Evolutionary conservation across 352 stramenopile genomes (phyloP).

Genomic region (Phytophthora nicotianae): DNA sequence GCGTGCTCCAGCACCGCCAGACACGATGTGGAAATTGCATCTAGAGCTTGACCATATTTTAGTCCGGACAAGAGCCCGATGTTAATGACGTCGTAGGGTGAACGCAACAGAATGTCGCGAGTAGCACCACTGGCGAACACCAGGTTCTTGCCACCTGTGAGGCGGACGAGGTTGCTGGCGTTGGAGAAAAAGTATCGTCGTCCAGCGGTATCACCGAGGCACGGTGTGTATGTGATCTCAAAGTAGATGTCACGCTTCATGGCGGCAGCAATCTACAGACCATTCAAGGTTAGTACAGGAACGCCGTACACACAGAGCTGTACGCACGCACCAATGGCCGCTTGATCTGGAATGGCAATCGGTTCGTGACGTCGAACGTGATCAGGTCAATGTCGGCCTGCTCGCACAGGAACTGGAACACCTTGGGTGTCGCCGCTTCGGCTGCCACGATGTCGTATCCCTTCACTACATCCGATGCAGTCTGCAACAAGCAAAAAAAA

Average conservation of each 20-base stretch:
- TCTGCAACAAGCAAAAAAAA: conserved; percentile 36
- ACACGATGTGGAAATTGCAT: conserved; percentile 65
- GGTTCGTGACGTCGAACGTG: conserved; percentile 82
- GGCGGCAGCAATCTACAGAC: conserved; percentile 60
- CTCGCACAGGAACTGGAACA: conserved; percentile 88
- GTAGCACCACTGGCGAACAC: conserved; percentile 76
- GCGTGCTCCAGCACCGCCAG: conserved; percentile 64
- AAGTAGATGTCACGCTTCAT: conserved; percentile 79
- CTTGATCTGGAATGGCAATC: conserved; percentile 80
- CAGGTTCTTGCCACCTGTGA: conserved; percentile 72
- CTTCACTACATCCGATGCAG: conserved; percentile 58
- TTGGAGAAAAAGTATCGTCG: conserved; percentile 90
- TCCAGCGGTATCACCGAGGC: conserved; percentile 73
- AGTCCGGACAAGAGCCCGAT: conserved; percentile 74
- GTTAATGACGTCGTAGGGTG: conserved; percentile 85
- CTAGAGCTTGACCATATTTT: conserved; percentile 70
- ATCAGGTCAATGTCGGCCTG: conserved; percentile 81
- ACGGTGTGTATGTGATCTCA: conserved; percentile 82
- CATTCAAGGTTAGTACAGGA: background rate
- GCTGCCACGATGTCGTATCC: conserved; percentile 82
- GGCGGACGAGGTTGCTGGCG: conserved; percentile 73
- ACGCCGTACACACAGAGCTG: background rate
- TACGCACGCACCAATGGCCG: conserved; percentile 62
- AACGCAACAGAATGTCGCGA: conserved; percentile 77
- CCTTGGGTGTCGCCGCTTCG: conserved; percentile 59